Percentiles rank a stretch among this genome's conserved stretches.
Evolutionary conservation across 805 yeast species (phyloP).

Genomic region (Hyphopichia homilentoma): DNA sequence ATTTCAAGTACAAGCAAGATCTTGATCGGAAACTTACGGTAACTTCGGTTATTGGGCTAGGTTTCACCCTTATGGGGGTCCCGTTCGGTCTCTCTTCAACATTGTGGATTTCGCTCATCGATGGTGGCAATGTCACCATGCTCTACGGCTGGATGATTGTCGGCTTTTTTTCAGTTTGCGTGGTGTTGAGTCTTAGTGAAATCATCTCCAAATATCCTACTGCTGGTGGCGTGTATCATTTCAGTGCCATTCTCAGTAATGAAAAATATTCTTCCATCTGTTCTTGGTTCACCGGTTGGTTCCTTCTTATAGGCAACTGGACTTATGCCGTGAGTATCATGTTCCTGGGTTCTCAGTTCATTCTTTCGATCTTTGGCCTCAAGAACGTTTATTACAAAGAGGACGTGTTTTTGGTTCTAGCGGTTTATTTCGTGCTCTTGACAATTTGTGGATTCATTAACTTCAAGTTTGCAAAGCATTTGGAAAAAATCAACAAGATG

Average conservation of each 20-base stretch:
- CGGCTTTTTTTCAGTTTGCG: conserved; percentile 57
- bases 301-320: conserved; percentile 71
- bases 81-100: conserved; percentile 77
- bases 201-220: conserved; percentile 74
- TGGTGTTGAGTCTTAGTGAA: conserved; percentile 72
- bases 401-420: conserved; percentile 52
- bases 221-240: conserved; percentile 73
- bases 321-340: conserved; percentile 70
- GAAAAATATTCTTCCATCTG: conserved; percentile 52
- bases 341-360: conserved; percentile 73
- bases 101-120: conserved; percentile 63
- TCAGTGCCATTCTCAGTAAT: conserved; percentile 66
- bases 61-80: conserved; percentile 79
- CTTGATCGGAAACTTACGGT: conserved; percentile 65
- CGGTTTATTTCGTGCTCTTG: conserved; percentile 55
- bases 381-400: conserved; percentile 56
- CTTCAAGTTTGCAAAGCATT: conserved; percentile 52
- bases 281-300: conserved; percentile 82
- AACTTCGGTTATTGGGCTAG: conserved; percentile 69
- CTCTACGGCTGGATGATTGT: conserved; percentile 72
- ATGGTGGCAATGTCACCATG: conserved; percentile 76
- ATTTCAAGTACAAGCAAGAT: conserved; percentile 71
- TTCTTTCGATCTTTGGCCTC: conserved; percentile 63
- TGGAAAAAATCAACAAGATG: conserved; percentile 61
- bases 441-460: conserved; percentile 61